Base-by-base conservation (phyloP, 1,284 basidiomycete species). In the Cryptococcus sp. region DNA sequence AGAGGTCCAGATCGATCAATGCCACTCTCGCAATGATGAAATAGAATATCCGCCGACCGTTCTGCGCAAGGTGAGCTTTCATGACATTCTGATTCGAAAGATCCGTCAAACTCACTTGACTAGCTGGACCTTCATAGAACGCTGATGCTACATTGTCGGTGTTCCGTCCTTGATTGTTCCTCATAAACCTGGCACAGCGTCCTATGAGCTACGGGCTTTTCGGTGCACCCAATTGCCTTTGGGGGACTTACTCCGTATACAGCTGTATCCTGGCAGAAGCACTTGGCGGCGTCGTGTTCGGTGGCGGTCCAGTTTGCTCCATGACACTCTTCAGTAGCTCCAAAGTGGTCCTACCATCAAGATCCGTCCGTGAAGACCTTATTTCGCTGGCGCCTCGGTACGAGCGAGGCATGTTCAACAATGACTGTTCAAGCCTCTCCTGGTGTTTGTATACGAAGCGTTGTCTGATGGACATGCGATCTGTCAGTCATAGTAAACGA, bases 1-100 rank as follows among this genome's bases (percentile, higher is more conserved):
- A 77, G 3, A 93, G 77, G 68, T 95, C 91, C 38, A 93, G 85
- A 72, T 96, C 92, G 47, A 93, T 81, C 0, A 87, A 85, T 67
- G 92, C 91, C 1, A 91, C 87, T 61, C 91, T 87, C 47, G 93
- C 83, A 64, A 86, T 62, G 50, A 78, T 71, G 51, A 80, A 78
- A 70, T 80, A 80, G 66, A 80, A 80, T 6, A 81, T 78, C 10
- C 78, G 73, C 13, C 73, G 68, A 6, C 78, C 78, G 40, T 71
- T 75, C 69, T 78, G 66, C 19, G 6, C 17, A 19, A 19, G 4
- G 47, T 60, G 49, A 52, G 57, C 27, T 10, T 20, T 17, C 57
- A 22, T 42, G 8, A 13, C 8, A 4, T 22, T 23, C 3, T 20
- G 16, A 8, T 3, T 17, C 4, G 47, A 48, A 8, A 10, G 20